Conservation (phyloP, 345 rosid genomes). For the Syzygium aromaticum region DNA sequence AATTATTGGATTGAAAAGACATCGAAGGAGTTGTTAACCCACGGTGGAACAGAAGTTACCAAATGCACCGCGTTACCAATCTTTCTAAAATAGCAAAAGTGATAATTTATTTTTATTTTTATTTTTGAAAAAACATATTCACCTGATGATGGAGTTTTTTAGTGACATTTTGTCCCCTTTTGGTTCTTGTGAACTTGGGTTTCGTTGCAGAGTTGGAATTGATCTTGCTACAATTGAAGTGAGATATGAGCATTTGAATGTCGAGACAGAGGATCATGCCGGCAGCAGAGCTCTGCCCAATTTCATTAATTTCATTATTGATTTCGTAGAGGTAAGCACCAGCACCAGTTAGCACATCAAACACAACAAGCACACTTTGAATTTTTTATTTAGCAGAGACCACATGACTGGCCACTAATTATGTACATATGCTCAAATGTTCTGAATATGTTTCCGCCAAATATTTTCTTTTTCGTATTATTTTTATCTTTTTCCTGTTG, state of each 20-base stretch:
- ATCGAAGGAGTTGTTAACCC: too few relatives aligned
- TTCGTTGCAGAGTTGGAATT: slow-evolving; percentile 37
- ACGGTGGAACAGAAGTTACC: too few relatives aligned
- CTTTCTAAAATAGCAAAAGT: neutral
- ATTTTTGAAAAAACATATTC: too few relatives aligned
- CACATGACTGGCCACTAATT: neutral
- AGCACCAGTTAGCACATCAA: neutral
- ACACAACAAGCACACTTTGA: neutral
- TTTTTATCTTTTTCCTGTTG: neutral
- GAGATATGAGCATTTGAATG: slow-evolving; percentile 34
- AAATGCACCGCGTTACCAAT: neutral
- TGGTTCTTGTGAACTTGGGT: neutral
- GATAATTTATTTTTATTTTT: too few relatives aligned
- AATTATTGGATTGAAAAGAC: too few relatives aligned
- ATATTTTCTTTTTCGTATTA: neutral
- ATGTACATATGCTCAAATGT: neutral
- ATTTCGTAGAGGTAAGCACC: slow-evolving; percentile 41
- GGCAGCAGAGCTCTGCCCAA: slow-evolving; percentile 69
- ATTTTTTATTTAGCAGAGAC: neutral
- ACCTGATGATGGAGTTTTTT: neutral
- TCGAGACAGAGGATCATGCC: slow-evolving; percentile 45
- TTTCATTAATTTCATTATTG: slow-evolving; percentile 35
- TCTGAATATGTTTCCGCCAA: neutral
- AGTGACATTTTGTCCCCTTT: neutral
- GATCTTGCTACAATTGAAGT: slow-evolving; percentile 46